These are phyloP conservation scores for Ascochyta pisi DNA, from an alignment of 2,329 filamentous ascomycete genomes.

Conservation along the genomic window DNA sequence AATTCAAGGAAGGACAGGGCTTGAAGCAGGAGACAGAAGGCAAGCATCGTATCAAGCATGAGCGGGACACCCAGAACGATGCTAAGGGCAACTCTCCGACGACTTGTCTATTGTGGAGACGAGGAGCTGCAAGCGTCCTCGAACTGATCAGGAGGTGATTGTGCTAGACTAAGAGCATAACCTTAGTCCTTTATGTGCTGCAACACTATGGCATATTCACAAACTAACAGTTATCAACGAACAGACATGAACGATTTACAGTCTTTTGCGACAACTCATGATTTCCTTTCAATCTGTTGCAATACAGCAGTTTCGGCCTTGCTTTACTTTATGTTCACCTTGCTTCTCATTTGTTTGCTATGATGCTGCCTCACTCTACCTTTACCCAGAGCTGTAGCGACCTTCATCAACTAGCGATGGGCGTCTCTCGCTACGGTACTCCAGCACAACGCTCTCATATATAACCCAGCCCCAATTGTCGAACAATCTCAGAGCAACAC, in stretches of 20 bases:
- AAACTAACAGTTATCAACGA: background rate
- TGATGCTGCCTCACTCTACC: no score
- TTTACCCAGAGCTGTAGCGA: no score
- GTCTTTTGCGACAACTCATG: no score
- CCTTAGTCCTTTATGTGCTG: background rate
- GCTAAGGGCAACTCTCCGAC: background rate
- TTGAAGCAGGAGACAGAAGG: slow-evolving; percentile 2
- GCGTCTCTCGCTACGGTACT: no score
- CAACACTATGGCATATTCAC: background rate
- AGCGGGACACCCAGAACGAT: slow-evolving; percentile 1
- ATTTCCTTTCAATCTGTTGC: no score
- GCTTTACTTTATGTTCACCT: no score
- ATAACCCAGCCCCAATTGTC: no score
- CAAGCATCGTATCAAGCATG: slow-evolving; percentile 13
- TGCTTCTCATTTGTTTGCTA: no score
- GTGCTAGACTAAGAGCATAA: background rate
- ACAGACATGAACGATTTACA: background rate
- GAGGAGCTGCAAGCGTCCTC: background rate
- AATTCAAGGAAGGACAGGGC: no score
- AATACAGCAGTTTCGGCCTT: no score
- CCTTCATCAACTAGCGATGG: no score
- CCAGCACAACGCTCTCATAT: no score
- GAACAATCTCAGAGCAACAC: background rate
- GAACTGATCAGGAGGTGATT: background rate
- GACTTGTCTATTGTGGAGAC: background rate